Evolutionary conservation across 306 rosid genomes (phyloP).

Genomic region (Quercus variabilis): DNA sequence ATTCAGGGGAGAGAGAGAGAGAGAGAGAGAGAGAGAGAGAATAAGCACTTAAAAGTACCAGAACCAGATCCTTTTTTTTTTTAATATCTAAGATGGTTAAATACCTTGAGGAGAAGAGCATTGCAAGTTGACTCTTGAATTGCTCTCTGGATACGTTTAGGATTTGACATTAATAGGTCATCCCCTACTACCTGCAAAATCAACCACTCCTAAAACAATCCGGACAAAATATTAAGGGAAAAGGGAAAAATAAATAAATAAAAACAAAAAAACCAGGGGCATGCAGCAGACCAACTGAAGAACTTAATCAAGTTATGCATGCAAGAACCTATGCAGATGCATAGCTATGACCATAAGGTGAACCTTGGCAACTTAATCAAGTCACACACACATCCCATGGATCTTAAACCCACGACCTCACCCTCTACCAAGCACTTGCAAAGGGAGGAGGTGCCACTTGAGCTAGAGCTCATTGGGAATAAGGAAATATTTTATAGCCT

Average conservation of each 20-base stretch:
- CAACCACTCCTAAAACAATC: conserved; percentile 9
- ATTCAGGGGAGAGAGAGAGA: neutral
- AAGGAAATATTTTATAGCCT: neutral
- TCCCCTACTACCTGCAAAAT: conserved; percentile 84
- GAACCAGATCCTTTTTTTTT: neutral
- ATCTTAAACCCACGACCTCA: no score
- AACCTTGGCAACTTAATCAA: neutral
- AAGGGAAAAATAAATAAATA: neutral
- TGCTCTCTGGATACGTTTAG: conserved; percentile 78
- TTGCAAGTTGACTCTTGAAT: conserved; percentile 72
- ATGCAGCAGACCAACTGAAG: conserved; percentile 15
- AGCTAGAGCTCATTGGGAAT: no score
- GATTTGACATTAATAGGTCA: conserved; percentile 82
- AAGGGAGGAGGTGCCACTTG: no score
- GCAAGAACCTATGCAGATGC: neutral
- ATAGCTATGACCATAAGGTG: neutral
- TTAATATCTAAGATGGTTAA: neutral
- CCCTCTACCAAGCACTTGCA: no score
- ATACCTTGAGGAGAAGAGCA: conserved; percentile 89
- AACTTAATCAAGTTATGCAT: conserved; percentile 6
- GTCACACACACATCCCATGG: no score
- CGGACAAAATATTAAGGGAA: conserved; percentile 10
- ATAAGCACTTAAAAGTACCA: neutral
- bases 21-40: neutral
- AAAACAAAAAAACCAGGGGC: conserved; percentile 4